Conservation (phyloP, 2,329 filamentous ascomycete species). For the Plenodomus tracheiphilus region DNA sequence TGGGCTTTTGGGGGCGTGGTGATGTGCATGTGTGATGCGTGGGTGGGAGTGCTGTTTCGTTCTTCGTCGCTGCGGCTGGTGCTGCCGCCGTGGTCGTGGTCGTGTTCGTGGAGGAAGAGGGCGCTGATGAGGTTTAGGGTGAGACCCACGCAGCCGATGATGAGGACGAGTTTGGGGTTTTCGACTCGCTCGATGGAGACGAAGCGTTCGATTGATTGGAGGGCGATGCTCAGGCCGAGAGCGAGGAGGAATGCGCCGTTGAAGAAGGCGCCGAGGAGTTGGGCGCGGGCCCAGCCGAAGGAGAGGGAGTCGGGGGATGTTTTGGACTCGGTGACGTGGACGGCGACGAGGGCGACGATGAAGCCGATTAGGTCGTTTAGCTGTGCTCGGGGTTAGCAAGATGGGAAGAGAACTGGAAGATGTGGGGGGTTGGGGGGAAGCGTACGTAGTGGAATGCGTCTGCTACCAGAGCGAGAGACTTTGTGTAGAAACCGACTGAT, state of each 20-base stretch:
- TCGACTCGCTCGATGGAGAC: conserved; percentile 61
- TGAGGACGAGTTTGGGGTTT: conserved; percentile 67
- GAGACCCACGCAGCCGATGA: conserved; percentile 70
- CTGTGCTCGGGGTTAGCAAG: conserved; percentile 45
- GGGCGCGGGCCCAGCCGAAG: conserved; percentile 77
- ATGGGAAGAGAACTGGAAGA: background rate
- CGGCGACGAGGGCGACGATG: conserved; percentile 65
- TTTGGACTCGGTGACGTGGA: conserved; percentile 60
- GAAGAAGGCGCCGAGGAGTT: conserved; percentile 77
- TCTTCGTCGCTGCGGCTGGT: conserved; percentile 27
- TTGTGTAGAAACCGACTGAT: conserved; percentile 69
- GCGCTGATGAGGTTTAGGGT: conserved; percentile 68
- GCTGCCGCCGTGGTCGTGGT: conserved; percentile 50
- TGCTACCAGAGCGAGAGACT: conserved; percentile 71
- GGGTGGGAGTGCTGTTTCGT: conserved; percentile 15
- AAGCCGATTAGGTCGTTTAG: conserved; percentile 73
- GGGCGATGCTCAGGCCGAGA: conserved; percentile 70
- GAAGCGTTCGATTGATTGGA: conserved; percentile 75
- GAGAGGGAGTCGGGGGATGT: conserved; percentile 63
- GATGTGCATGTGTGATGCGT: conserved; percentile 34
- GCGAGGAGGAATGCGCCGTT: conserved; percentile 76
- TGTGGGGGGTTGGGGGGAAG: conserved; percentile 7
- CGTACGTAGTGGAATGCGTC: conserved; percentile 79
- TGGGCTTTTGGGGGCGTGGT: conserved; percentile 24
- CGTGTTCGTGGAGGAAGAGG: conserved; percentile 61